These are phyloP conservation scores for Rosa persica DNA, from an alignment of 306 rosid species.

Conservation along the genomic window DNA sequence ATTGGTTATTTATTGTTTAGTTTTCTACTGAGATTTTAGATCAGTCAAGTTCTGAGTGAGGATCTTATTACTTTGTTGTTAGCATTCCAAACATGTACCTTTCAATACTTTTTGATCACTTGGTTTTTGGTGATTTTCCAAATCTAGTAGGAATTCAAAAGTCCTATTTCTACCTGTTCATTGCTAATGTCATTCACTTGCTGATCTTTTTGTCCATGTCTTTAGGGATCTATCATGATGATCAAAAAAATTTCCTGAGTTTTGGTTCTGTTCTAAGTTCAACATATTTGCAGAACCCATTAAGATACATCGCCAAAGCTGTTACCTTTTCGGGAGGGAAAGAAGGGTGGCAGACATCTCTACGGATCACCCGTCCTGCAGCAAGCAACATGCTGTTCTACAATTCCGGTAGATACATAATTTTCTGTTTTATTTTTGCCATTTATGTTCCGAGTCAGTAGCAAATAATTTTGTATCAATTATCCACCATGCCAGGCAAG, in stretches of 20 bases:
- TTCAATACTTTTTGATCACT: not conserved
- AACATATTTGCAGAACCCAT: constrained; percentile 68
- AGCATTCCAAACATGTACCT: not conserved
- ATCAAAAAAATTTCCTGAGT: not conserved
- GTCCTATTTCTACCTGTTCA: not conserved
- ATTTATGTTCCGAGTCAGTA: not conserved
- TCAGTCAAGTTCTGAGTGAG: not conserved
- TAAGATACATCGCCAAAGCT: constrained; percentile 93
- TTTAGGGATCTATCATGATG: constrained; percentile 9
- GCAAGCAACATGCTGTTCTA: constrained; percentile 98
- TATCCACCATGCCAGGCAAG: constrained; percentile 53
- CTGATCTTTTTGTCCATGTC: not conserved
- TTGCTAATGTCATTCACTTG: not conserved
- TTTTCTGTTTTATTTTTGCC: constrained; percentile 21
- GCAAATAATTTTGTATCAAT: constrained; percentile 4
- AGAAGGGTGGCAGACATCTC: constrained; percentile 96
- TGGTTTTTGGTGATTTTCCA: not conserved
- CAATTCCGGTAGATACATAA: constrained; percentile 65
- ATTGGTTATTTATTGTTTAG: not conserved
- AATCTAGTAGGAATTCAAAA: not conserved
- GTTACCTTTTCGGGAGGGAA: constrained; percentile 96
- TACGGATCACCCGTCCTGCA: constrained; percentile 96
- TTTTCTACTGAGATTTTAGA: not conserved
- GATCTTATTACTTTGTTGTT: not conserved
- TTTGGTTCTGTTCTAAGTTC: constrained; percentile 25